These are phyloP conservation scores for Hanseniaspora pseudoguilliermondii DNA, from an alignment of 805 yeast species.

Conservation along the genomic window DNA sequence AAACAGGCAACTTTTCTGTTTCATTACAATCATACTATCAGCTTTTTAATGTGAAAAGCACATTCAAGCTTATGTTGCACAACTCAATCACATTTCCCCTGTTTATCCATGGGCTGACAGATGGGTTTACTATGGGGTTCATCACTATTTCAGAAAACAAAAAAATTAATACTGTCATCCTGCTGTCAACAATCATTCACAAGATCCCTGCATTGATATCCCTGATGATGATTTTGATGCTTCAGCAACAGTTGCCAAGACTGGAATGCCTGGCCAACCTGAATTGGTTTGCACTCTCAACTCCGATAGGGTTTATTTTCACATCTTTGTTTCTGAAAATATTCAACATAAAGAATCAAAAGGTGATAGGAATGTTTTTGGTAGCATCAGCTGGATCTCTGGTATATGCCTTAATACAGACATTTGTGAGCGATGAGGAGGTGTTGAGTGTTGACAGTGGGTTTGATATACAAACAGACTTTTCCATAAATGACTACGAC, in stretches of 20 bases:
- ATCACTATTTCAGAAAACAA: slow-evolving; percentile 32
- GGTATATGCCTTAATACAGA: slow-evolving; percentile 24
- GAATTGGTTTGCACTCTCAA: slow-evolving; percentile 27
- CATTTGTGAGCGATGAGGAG: slow-evolving; percentile 11
- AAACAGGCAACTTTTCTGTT: background rate
- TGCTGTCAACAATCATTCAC: slow-evolving; percentile 48
- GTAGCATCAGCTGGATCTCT: slow-evolving; percentile 28
- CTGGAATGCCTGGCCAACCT: slow-evolving; percentile 36
- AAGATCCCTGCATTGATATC: slow-evolving; percentile 57
- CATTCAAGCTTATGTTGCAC: slow-evolving; percentile 25
- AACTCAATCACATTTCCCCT: slow-evolving; percentile 47
- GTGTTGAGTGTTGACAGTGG: background rate
- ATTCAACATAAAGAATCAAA: slow-evolving; percentile 16
- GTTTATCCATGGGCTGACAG: slow-evolving; percentile 47
- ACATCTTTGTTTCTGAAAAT: slow-evolving; percentile 15
- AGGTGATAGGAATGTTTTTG: slow-evolving; percentile 25
- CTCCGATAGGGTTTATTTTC: slow-evolving; percentile 25
- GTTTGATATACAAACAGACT: slow-evolving; percentile 4
- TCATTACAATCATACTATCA: slow-evolving; percentile 17
- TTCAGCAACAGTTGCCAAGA: slow-evolving; percentile 30
- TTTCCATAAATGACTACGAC: slow-evolving; percentile 14
- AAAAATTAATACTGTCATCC: slow-evolving; percentile 29
- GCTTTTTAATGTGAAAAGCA: slow-evolving; percentile 16
- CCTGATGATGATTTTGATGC: slow-evolving; percentile 36
- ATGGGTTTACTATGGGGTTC: slow-evolving; percentile 53